These are phyloP conservation scores for Zoysia japonica DNA, from an alignment of 176 grass and related monocot species.

Conservation along the genomic window DNA sequence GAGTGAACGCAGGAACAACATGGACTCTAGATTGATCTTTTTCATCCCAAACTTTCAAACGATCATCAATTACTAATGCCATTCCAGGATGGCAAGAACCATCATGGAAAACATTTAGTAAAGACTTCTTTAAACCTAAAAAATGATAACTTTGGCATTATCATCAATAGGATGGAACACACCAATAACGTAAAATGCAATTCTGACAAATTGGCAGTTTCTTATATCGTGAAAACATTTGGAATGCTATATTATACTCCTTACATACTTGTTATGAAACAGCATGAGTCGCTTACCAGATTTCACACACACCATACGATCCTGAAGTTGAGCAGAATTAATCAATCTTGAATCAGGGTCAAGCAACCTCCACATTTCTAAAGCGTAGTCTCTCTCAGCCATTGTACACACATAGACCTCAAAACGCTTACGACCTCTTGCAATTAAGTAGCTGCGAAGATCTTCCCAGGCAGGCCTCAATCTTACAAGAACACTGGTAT, in stretches of 20 bases:
- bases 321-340: slow-evolving; percentile 70
- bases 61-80: slow-evolving; percentile 96
- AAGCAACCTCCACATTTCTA: slow-evolving; percentile 99
- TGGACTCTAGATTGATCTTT: slow-evolving; percentile 96
- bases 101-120: slow-evolving; percentile 93
- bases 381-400: slow-evolving; percentile 98
- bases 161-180: slow-evolving; percentile 25
- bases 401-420: slow-evolving; percentile 99
- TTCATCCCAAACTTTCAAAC: slow-evolving; percentile 98
- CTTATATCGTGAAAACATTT: not conserved
- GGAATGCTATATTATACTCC: not conserved
- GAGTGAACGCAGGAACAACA: slow-evolving; percentile 94
- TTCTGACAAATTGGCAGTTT: slow-evolving; percentile 19
- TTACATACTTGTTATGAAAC: slow-evolving; percentile 3
- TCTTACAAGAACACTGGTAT: slow-evolving; percentile 96
- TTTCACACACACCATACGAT: slow-evolving; percentile 96
- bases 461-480: slow-evolving; percentile 97
- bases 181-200: slow-evolving; percentile 1
- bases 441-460: slow-evolving; percentile 90
- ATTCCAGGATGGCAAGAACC: slow-evolving; percentile 92
- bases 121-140: slow-evolving; percentile 77
- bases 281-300: slow-evolving; percentile 58
- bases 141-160: slow-evolving; percentile 29
- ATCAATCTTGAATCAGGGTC: slow-evolving; percentile 95
- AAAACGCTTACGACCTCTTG: slow-evolving; percentile 94